phyloP scores from a whole-genome alignment of 2,329 filamentous ascomycete genomes.

The Cercospora zeina region DNA sequence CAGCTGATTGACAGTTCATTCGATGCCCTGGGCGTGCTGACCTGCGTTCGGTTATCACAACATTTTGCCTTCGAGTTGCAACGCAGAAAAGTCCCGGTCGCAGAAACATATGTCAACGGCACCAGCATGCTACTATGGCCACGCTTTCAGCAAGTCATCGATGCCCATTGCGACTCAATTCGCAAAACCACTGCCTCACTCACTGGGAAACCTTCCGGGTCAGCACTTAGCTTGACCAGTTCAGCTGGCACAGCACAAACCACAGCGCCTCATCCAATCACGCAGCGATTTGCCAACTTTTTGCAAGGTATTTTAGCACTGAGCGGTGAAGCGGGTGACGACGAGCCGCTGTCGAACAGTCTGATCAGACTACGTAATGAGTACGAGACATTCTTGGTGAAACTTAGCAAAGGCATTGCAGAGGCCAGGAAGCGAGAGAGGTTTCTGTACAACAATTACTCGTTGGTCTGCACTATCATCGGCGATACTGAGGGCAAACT shows the following conservation, averaged over 20 bases:
- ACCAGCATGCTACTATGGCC: constrained; percentile 97
- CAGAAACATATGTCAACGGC: constrained; percentile 89
- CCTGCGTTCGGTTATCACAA: constrained; percentile 93
- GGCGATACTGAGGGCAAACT: constrained; percentile 68
- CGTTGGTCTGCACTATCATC: constrained; percentile 88
- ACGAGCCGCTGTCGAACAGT: constrained; percentile 86
- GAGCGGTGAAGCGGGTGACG: constrained; percentile 87
- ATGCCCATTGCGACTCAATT: constrained; percentile 85
- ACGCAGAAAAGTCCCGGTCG: constrained; percentile 81
- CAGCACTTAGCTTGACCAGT: constrained; percentile 57
- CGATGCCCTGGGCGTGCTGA: constrained; percentile 80
- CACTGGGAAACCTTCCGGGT: constrained; percentile 51
- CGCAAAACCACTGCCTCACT: constrained; percentile 57
- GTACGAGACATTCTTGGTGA: constrained; percentile 78
- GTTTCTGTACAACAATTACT: constrained; percentile 96
- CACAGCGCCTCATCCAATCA: constrained; percentile 84
- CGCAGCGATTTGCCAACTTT: constrained; percentile 93
- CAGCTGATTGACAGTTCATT: constrained; percentile 72
- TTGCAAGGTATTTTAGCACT: constrained; percentile 79
- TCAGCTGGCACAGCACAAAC: constrained; percentile 62
- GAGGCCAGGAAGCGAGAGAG: constrained; percentile 80
- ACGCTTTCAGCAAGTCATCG: constrained; percentile 90
- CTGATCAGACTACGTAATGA: constrained; percentile 74
- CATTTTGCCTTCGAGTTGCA: constrained; percentile 93
- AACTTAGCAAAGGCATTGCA: constrained; percentile 71